Percentiles rank a stretch among this genome's conserved stretches.
Evolutionary conservation across 306 rosid genomes (phyloP).

Genomic region (Ochetophila trinervis): DNA sequence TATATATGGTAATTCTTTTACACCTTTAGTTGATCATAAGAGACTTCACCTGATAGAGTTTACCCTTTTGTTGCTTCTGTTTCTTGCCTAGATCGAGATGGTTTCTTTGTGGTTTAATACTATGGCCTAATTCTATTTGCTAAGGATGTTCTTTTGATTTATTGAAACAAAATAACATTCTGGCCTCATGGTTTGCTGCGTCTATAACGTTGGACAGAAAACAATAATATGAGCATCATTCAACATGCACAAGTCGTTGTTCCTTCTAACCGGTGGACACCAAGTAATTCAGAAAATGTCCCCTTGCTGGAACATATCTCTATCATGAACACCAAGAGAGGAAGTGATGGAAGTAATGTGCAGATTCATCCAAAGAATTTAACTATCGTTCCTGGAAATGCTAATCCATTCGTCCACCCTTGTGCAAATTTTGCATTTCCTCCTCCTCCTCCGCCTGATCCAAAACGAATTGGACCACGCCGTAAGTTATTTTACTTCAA

Average conservation of each 20-base stretch:
- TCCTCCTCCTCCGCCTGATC: constrained; percentile 73
- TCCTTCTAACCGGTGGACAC: constrained; percentile 23
- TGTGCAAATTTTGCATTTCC: constrained; percentile 75
- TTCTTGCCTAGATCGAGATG: constrained; percentile 6
- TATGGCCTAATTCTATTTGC: constrained; percentile 3
- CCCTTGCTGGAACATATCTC: constrained; percentile 36
- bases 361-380: constrained; percentile 24
- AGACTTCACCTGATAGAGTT: constrained; percentile 10
- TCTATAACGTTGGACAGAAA: constrained; percentile 51
- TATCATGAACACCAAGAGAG: constrained; percentile 26
- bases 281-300: constrained; percentile 30
- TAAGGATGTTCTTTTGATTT: constrained; percentile 16
- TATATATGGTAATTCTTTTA: not conserved
- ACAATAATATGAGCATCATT: constrained; percentile 36
- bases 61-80: constrained; percentile 11
- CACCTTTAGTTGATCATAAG: constrained; percentile 3
- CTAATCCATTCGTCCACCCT: constrained; percentile 37
- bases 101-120: constrained; percentile 6
- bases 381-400: constrained; percentile 27
- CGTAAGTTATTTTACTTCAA: constrained; percentile 54
- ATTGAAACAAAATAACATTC: constrained; percentile 18
- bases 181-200: constrained; percentile 33
- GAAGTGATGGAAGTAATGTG: constrained; percentile 22
- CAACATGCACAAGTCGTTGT: constrained; percentile 42
- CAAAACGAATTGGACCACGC: constrained; percentile 82